A percentile compares a stretch with the other conserved stretches of the same genome.
These are phyloP conservation scores for Coffea eugenioides DNA, from an alignment of 257 asterid species.

Conservation along the genomic window DNA sequence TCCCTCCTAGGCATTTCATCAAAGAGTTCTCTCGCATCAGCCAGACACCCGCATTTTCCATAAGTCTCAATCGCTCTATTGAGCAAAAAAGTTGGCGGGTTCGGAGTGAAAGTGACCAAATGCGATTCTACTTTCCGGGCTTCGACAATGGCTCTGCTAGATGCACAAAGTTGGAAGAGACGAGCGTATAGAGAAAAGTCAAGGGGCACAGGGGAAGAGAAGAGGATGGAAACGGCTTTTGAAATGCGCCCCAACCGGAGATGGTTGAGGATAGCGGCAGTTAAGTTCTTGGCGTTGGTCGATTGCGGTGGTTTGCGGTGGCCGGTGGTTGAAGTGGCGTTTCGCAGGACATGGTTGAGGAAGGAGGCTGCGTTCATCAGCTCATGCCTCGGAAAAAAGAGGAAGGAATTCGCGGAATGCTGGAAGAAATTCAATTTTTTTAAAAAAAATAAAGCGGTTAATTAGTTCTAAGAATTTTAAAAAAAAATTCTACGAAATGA, in stretches of 20 bases:
- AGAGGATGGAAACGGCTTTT: constrained; percentile 62
- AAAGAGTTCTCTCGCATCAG: constrained; percentile 64
- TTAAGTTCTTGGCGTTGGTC: constrained; percentile 30
- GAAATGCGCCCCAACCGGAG: constrained; percentile 54
- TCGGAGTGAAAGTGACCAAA: constrained; percentile 40
- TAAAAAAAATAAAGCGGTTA: too few species aligned
- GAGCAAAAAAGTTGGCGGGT: constrained; percentile 71
- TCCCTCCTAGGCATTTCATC: constrained; percentile 79
- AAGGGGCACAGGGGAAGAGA: constrained; percentile 47
- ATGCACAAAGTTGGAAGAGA: constrained; percentile 61
- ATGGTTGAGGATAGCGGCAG: constrained; percentile 50
- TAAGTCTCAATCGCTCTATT: constrained; percentile 73
- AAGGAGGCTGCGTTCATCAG: constrained; percentile 32
- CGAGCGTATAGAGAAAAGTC: constrained; percentile 51
- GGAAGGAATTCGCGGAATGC: not conserved
- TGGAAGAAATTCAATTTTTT: too few species aligned
- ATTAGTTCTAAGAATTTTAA: too few species aligned
- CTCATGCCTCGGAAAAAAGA: not conserved
- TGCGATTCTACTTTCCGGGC: constrained; percentile 71
- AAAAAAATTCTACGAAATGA: too few species aligned
- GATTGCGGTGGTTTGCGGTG: constrained; percentile 22
- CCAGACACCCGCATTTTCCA: constrained; percentile 56
- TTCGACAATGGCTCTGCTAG: constrained; percentile 55
- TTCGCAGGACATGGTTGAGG: constrained; percentile 25
- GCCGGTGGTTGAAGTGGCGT: constrained; percentile 26